A percentile compares a stretch with the other conserved stretches of the same genome.
These are phyloP conservation scores for Microdochium nivale DNA, from an alignment of 2,329 filamentous ascomycete species.

Conservation along the genomic window DNA sequence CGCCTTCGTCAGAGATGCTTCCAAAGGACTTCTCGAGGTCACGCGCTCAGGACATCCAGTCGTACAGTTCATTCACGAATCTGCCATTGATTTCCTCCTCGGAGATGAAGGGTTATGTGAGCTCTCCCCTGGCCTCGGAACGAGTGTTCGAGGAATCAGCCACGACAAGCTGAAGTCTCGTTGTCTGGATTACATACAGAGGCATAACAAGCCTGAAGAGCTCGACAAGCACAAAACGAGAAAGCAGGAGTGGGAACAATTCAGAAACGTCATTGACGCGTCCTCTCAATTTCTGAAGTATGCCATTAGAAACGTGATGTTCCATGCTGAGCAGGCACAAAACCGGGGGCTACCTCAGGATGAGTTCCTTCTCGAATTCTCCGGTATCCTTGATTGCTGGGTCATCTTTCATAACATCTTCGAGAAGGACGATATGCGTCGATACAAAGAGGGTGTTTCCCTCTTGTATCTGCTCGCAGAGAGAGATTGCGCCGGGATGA, in stretches of 20 bases:
- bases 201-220: constrained; percentile 9
- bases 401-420: constrained; percentile 20
- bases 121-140: constrained; percentile 14
- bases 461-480: constrained; percentile 27
- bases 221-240: too few species aligned
- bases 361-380: constrained; percentile 20
- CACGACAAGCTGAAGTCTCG: constrained; percentile 36
- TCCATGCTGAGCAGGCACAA: constrained; percentile 29
- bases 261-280: too few species aligned
- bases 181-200: constrained; percentile 29
- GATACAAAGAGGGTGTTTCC: constrained; percentile 14
- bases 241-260: too few species aligned
- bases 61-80: too few species aligned
- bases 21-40: too few species aligned
- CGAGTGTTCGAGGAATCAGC: constrained; percentile 21
- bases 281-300: constrained; percentile 35
- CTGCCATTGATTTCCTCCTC: too few species aligned
- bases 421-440: constrained; percentile 10
- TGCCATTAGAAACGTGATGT: constrained; percentile 27
- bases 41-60: too few species aligned
- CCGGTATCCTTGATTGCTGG: constrained; percentile 22
- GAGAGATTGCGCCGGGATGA: constrained; percentile 5
- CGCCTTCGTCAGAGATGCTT: too few species aligned
- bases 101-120: too few species aligned
- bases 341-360: neutral